Base-by-base conservation (phyloP, 371 early-diverging fungal genomes). In the Funneliformis caledonium region DNA sequence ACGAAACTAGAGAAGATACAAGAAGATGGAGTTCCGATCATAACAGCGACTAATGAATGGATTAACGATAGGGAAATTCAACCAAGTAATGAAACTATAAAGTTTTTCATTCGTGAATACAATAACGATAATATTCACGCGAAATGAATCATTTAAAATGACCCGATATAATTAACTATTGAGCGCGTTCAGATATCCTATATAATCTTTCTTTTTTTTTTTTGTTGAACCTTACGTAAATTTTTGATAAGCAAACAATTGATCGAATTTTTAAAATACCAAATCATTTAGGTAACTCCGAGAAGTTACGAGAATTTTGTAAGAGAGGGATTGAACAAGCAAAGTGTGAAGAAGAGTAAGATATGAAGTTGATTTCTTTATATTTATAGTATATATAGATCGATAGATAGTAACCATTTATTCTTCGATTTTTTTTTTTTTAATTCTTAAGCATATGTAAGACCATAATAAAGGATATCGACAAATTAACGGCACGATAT, bases 261-360 rank as follows among this genome's bases (percentile, higher is more conserved):
- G 19, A 65, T 14, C 12, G 5, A 0, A 4, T 65, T 26, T 60
- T 60, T 60, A 12, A 60, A 60, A 14, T 42, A 26, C 26, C 9
- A 69, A 26, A 9, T 47, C 10, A 48, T 48, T n/a, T 56, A 26
- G 22, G 16, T 52, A 26, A 31, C 50, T 9, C 72, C 33, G 72
- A 48, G 14, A 22, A 10, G 4, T 31, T 72, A 10, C 22, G 31
- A 72, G 26, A 9, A 14, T 45, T 72, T 22, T 72, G 50, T 26
- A 50, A 47, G 26, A 31, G 26, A 12, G 50, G 26, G 5, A 72
- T 72, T 26, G 72, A 72, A 0, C 72, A 72, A 33, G 22, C 72
- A 50, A 48, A 33, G 14, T 31, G 72, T 1, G 72, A 72, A 50
- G 72, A 72, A 33, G 52, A 50, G 72, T 72, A 72, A 50, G 10